Base-by-base conservation (phyloP, 768 basidiomycete genomes). In the Lepiota brunneoincarnata region DNA sequence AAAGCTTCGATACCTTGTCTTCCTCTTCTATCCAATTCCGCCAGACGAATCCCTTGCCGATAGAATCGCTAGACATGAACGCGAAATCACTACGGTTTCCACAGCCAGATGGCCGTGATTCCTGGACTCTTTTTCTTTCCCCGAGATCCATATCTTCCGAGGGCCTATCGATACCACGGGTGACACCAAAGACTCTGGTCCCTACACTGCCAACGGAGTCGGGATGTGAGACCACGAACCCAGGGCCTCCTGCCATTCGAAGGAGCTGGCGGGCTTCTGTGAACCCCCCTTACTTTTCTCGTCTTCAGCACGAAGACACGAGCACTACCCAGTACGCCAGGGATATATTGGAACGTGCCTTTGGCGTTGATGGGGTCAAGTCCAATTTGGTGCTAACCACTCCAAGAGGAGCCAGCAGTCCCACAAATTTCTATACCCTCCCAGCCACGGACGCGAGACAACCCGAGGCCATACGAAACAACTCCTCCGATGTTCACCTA, bases 81-180 rank as follows among this genome's bases (percentile, higher is more conserved):
- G 28, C 17, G 10, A 31, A 46, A 38, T n/a, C 40, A 20, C 47
- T 40, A n/a, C 42, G 48, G 14, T 51, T 68, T 20, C 59, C 65
- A 23, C 68, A 71, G 47, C 66, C 67, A 12, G 63, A 65, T 37
- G 67, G 65, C 15, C 56, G 63, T 42, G 57, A 63, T 43, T 59
- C 69, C 2, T 69, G 69, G 69, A 68, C 69, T 5, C 63, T 69
- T 41, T 64, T 64, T 5, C 55, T 69, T 37, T 63, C 64, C 12
- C 63, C 67, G 43, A 55, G 53, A 20, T 48, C 53, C 3, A 18
- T 38, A n/a, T 48, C 61, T 24, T 54, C 57, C 9, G 52, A 55
- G 11, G 39, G 21, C 2, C 39, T 28, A 42, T 49, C 58, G 12
- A 38, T 54, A 18, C 58, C 62, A 17, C 50, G 53, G n/a, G 39